Evolutionary conservation across 106 monocot genomes (phyloP).

Genomic region (Dioscorea zingiberensis): DNA sequence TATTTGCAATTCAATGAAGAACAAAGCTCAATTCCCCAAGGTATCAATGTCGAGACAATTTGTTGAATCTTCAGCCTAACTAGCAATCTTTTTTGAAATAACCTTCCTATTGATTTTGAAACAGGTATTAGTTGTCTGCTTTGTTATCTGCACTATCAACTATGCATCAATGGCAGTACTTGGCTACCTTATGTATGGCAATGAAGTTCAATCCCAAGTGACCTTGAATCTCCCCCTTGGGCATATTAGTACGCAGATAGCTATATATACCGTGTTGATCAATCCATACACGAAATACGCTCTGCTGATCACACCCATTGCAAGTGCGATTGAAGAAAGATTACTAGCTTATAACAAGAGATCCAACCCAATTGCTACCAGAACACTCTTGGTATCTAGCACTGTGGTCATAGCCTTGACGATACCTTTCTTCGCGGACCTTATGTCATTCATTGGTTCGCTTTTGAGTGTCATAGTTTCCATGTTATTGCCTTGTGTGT

Average conservation of each 20-base stretch:
- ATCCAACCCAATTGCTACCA: constrained; percentile 7
- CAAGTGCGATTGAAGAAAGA: constrained; percentile 24
- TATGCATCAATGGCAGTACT: constrained; percentile 34
- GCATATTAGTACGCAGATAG: constrained; percentile 10
- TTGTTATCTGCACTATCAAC: constrained; percentile 28
- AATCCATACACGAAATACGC: constrained; percentile 33
- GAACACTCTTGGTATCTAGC: constrained; percentile 33
- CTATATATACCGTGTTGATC: constrained; percentile 23
- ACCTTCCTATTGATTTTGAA: neutral
- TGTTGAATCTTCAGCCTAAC: neutral
- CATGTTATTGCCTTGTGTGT: constrained; percentile 32
- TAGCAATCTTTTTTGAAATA: neutral
- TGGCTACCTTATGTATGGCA: constrained; percentile 41
- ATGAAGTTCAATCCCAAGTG: constrained; percentile 22
- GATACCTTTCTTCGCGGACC: constrained; percentile 41
- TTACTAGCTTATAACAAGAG: constrained; percentile 4
- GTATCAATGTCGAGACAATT: constrained; percentile 1
- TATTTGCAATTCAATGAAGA: constrained; percentile 23
- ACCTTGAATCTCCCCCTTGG: constrained; percentile 26
- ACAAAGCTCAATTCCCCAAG: constrained; percentile 21
- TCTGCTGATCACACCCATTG: constrained; percentile 18
- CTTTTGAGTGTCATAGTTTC: constrained; percentile 35
- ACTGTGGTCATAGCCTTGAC: constrained; percentile 28
- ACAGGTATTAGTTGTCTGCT: constrained; percentile 23
- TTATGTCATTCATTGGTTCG: constrained; percentile 41